Base-by-base conservation (phyloP, 495 filamentous ascomycete species). In the Aspergillus cavernicola region DNA sequence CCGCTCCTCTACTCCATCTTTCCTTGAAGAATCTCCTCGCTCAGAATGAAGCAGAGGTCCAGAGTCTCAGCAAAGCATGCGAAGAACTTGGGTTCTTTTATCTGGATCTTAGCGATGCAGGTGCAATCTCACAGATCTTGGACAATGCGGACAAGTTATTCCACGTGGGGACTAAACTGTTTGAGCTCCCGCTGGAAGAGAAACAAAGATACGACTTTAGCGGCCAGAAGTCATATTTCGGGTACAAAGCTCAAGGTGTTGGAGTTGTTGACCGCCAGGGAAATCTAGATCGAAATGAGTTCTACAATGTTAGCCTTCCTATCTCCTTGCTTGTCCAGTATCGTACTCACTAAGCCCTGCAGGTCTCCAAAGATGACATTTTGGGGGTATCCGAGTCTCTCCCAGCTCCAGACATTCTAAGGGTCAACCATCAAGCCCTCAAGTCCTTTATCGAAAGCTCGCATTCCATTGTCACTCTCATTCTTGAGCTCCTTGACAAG, bases 61-160 rank as follows among this genome's bases (percentile, higher is more conserved):
- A 69, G 15, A 66, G 72, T 13, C 69, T 80, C 23, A 80, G 73
- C 56, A 50, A 66, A 26, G 72, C 79, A 1, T 79, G 72, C 24
- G 71, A 75, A 19, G 73, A 79, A 6, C 71, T 85, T 16, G 84
- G 84, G 15, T 84, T 85, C 67, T 86, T 85, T 67, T 85, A 86
- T 52, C 72, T 86, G 2, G 77, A 82, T 47, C 65, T 86, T 1
- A 58, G 62, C 2, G 72, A 67, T 33, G 68, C 66, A 6, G 50
- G 67, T 3, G 51, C 65, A 19, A 75, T 75, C 7, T 56, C 66
- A 2, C 59, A 63, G 0, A 63, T 85, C 19, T 66, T 80, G 0
- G 6, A 44, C 2, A 70, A 81, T 28, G 72, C 74, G 3, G 71
- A 78, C 9, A 45, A 61, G 7, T 60, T 85, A 11, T 81, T 81